Evolutionary conservation across 2,329 filamentous ascomycete species (phyloP).

Genomic region (Blastomyces gilchristii): DNA sequence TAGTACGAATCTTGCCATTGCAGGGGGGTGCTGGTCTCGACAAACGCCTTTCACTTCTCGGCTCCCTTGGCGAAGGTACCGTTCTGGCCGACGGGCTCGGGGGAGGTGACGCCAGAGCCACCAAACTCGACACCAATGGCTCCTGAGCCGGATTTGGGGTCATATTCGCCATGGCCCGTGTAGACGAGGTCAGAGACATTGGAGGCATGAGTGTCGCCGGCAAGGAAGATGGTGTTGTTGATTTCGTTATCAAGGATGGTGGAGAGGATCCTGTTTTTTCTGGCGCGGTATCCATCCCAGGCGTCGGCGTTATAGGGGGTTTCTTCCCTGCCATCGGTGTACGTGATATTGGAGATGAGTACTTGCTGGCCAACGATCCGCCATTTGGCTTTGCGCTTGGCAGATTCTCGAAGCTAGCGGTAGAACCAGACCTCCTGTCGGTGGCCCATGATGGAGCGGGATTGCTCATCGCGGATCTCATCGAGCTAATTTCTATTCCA

Average conservation of each 20-base stretch:
- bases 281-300: constrained; percentile 58
- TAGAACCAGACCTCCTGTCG: constrained; percentile 70
- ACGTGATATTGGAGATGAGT: constrained; percentile 23
- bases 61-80: constrained; percentile 46
- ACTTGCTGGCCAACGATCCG: constrained; percentile 62
- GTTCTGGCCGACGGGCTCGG: constrained; percentile 49
- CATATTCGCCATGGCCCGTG: constrained; percentile 41
- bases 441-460: constrained; percentile 59
- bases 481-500: constrained; percentile 55
- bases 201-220: constrained; percentile 58
- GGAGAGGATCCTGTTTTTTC: constrained; percentile 59
- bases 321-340: constrained; percentile 19
- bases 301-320: constrained; percentile 45
- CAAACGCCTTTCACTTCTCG: constrained; percentile 36
- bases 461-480: constrained; percentile 54
- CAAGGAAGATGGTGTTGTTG: constrained; percentile 61
- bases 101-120: constrained; percentile 55
- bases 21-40: constrained; percentile 50
- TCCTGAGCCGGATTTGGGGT: constrained; percentile 44
- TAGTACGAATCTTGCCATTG: constrained; percentile 68
- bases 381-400: constrained; percentile 59
- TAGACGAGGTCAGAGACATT: constrained; percentile 54
- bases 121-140: constrained; percentile 55
- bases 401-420: constrained; percentile 46
- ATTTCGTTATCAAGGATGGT: constrained; percentile 59